phyloP scores from a whole-genome alignment of 2,329 filamentous ascomycete species.

The Diaporthe eres region DNA sequence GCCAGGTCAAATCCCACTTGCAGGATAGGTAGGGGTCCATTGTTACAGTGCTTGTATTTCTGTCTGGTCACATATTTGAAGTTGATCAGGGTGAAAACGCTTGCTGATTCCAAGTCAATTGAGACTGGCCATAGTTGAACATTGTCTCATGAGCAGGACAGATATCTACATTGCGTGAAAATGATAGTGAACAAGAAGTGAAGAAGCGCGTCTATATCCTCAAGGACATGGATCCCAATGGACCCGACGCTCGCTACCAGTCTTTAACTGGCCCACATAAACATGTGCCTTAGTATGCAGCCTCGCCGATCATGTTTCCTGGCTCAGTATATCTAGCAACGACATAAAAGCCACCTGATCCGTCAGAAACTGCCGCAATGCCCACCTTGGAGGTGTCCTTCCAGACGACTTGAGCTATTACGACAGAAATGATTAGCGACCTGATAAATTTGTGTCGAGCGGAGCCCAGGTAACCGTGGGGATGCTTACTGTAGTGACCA shows the following conservation, averaged over 20 bases:
- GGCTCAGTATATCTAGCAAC: conserved; percentile 4
- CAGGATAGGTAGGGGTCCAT: neutral
- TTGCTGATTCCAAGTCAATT: neutral
- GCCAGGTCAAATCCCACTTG: too few relatives aligned
- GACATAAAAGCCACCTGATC: conserved; percentile 11
- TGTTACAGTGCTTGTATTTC: neutral
- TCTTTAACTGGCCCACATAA: neutral
- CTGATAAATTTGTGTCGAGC: neutral
- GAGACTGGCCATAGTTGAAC: neutral
- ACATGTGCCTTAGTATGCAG: neutral
- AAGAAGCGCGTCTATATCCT: neutral
- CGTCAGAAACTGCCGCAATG: conserved; percentile 17
- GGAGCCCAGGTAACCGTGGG: neutral
- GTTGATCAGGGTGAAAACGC: neutral
- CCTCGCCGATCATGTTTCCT: conserved; percentile 9
- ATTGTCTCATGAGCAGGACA: neutral
- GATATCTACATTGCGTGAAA: neutral
- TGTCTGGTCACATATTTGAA: neutral
- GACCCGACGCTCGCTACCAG: neutral
- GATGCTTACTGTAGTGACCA: conserved; percentile 24
- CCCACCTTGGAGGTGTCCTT: conserved; percentile 25
- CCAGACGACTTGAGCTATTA: conserved; percentile 17
- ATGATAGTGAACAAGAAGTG: conserved; percentile 1
- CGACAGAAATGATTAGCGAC: neutral
- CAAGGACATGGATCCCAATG: neutral